Conservation (phyloP, 1,284 basidiomycete species). For the Ceratobasidium sp. region DNA sequence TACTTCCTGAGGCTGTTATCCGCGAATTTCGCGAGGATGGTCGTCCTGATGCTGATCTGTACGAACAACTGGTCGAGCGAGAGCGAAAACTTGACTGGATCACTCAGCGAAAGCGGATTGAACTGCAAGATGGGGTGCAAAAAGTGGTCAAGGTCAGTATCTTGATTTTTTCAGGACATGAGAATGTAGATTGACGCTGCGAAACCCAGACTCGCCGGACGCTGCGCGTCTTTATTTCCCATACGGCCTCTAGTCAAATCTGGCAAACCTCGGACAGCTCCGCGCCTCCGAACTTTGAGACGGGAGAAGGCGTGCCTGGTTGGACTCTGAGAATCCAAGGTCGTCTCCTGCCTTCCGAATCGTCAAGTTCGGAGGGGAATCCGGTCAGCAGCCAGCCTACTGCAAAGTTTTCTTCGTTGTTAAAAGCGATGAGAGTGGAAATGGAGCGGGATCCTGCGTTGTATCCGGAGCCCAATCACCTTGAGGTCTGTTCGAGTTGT, state of each 20-base stretch:
- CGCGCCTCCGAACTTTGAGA: constrained; percentile 61
- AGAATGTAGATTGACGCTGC: constrained; percentile 17
- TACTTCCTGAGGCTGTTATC: constrained; percentile 30
- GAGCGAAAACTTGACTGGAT: constrained; percentile 97
- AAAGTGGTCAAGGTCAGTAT: constrained; percentile 57
- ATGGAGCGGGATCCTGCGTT: constrained; percentile 84
- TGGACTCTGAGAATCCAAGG: constrained; percentile 94
- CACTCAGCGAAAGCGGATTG: constrained; percentile 87
- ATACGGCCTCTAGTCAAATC: constrained; percentile 85
- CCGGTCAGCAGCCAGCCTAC: constrained; percentile 64
- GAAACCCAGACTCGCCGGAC: constrained; percentile 78
- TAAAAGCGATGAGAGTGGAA: constrained; percentile 88
- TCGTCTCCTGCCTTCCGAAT: constrained; percentile 70
- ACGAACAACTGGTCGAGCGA: constrained; percentile 85
- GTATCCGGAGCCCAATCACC: constrained; percentile 83
- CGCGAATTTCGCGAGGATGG: constrained; percentile 23
- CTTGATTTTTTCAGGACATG: not conserved
- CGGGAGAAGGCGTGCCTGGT: constrained; percentile 84
- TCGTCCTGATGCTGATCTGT: constrained; percentile 81
- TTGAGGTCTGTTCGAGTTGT: constrained; percentile 67
- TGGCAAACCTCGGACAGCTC: constrained; percentile 70
- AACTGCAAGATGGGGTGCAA: constrained; percentile 83
- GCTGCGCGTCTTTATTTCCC: constrained; percentile 87
- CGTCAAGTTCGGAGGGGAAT: not conserved
- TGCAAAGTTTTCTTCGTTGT: constrained; percentile 87